phyloP scores from a whole-genome alignment of 73 alveolate species.

The Tetrahymena borealis region DNA sequence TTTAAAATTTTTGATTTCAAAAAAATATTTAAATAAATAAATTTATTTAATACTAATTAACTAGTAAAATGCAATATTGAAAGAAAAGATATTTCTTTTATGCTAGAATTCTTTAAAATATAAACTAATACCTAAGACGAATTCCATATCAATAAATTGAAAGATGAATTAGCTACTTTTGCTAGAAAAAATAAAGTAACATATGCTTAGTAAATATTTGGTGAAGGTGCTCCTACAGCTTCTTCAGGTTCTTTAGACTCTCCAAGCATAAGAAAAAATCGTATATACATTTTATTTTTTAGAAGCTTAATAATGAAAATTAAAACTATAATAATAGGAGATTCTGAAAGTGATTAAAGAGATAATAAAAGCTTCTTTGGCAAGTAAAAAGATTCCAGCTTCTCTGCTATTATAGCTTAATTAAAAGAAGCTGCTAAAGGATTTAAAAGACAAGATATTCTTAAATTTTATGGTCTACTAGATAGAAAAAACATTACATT shows the following conservation, averaged over 20 bases:
- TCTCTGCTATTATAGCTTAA: background rate
- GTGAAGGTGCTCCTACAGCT: background rate
- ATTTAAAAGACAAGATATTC: background rate
- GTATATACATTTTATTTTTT: background rate
- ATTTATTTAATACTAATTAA: background rate
- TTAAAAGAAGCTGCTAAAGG: background rate
- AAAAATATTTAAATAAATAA: background rate
- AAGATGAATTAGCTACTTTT: background rate
- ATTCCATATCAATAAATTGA: background rate
- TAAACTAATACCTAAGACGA: background rate
- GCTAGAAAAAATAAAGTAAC: background rate
- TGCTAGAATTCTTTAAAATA: background rate
- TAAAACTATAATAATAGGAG: background rate
- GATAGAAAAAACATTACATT: background rate
- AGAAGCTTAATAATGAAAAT: too few relatives aligned
- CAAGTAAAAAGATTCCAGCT: background rate
- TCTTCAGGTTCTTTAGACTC: background rate
- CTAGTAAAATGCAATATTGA: background rate
- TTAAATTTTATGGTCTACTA: background rate
- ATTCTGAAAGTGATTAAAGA: background rate
- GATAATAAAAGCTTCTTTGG: background rate
- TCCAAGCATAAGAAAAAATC: too few relatives aligned
- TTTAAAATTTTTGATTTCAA: background rate
- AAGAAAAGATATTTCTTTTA: background rate
- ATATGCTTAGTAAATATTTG: background rate